phyloP scores from a whole-genome alignment of 73 alveolate genomes.

The Stentor coeruleus region DNA sequence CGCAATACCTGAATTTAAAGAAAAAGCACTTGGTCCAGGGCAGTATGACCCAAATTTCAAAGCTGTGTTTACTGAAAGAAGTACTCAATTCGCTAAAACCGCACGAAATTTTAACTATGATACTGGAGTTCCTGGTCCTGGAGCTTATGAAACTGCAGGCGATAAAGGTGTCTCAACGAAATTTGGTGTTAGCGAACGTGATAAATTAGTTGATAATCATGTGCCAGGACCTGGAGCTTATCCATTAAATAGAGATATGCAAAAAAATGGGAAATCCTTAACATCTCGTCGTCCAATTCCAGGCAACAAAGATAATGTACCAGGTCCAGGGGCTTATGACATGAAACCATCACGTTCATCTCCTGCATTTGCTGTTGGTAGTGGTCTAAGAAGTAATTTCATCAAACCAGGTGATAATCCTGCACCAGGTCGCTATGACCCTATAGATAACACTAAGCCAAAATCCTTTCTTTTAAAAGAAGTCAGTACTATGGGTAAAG shows the following conservation, averaged over 20 bases:
- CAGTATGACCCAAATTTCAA: slow-evolving; percentile 21
- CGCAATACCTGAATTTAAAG: background rate
- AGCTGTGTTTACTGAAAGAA: background rate
- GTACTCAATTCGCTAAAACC: background rate
- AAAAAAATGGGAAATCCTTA: background rate
- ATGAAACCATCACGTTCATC: background rate
- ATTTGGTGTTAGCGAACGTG: background rate
- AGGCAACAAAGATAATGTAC: background rate
- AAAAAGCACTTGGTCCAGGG: background rate
- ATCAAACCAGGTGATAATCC: background rate
- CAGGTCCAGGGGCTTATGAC: slow-evolving; percentile 27
- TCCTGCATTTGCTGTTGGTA: background rate
- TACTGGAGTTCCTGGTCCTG: slow-evolving; percentile 24
- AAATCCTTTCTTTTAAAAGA: background rate
- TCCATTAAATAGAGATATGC: background rate
- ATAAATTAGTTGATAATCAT: background rate
- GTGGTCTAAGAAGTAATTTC: slow-evolving; percentile 11
- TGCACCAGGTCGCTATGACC: slow-evolving; percentile 11
- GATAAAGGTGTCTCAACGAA: background rate
- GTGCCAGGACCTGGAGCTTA: background rate
- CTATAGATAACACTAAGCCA: background rate
- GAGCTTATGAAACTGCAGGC: background rate
- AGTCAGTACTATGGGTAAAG: background rate
- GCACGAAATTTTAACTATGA: background rate
- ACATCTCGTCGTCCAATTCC: background rate